Conservation (phyloP, 371 early-diverging fungal species). For the Mortierella sp. region DNA sequence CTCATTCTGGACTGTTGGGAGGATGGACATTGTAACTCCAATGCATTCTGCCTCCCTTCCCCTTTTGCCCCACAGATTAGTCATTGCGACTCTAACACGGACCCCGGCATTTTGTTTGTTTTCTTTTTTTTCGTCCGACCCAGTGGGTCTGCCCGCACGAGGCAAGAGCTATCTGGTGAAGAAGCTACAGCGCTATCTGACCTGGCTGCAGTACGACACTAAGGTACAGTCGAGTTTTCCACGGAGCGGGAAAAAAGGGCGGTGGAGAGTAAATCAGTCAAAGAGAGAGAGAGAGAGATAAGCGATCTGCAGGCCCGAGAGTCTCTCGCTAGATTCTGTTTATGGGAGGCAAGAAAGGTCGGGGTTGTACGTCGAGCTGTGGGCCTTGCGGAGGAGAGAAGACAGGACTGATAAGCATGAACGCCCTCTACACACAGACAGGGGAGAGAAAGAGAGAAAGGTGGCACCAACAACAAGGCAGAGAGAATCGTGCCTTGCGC, state of each 20-base stretch:
- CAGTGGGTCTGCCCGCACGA: slow-evolving; percentile 88
- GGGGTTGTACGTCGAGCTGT: no score
- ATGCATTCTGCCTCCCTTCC: no score
- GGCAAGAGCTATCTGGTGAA: slow-evolving; percentile 92
- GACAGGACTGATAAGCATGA: no score
- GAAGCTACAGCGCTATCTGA: slow-evolving; percentile 82
- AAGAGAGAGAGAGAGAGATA: slow-evolving; percentile 22
- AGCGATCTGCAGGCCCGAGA: slow-evolving; percentile 26
- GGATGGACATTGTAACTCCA: no score
- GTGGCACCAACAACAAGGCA: slow-evolving; percentile 1
- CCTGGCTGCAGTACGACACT: slow-evolving; percentile 75
- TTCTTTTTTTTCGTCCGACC: slow-evolving; percentile 1
- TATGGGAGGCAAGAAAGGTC: no score
- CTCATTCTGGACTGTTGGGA: no score
- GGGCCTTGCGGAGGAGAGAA: no score
- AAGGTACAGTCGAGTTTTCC: slow-evolving; percentile 54
- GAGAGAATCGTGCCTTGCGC: slow-evolving; percentile 18
- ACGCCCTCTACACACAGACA: no score
- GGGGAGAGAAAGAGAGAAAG: slow-evolving; percentile 1
- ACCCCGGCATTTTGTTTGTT: neutral
- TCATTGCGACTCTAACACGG: neutral
- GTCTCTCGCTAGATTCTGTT: no score
- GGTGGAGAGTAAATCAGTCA: slow-evolving; percentile 1
- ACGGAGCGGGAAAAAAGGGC: slow-evolving; percentile 4
- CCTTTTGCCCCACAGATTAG: neutral